Evolutionary conservation across 495 filamentous ascomycete genomes (phyloP), one percentile per base, ranked within the genome.

Genomic region (Chaetomium cochliodes): DNA sequence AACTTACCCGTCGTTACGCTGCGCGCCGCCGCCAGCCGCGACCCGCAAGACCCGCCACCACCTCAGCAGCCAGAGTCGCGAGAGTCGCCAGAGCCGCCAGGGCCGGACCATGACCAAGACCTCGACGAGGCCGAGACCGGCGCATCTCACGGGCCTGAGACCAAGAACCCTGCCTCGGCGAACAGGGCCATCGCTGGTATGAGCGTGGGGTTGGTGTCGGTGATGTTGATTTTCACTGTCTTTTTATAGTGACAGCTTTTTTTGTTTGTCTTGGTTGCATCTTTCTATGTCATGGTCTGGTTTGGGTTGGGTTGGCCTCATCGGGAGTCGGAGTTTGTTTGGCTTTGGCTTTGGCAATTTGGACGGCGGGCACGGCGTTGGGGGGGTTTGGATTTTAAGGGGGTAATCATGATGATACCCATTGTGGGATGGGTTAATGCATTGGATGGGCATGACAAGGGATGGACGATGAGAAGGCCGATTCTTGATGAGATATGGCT

Each of bases 151-250:
- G 39, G 15, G 22, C n/a, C 13, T 22, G 23, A 44, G 37, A 58
- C 55, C 37, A 30, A 23, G 37, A 78, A 77, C 58, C 74, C 79
- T 0, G 77, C 76, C 22, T 69, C 77, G 41, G 77, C 78, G 15
- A 80, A 78, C 33, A 78, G 75, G 65, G 81, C 84, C 68, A 76
- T 85, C 63, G 76, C 80, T 8, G 82, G 82, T 41, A 85, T 85
- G 83, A 75, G 79, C 42, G 74, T 76, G 1, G 81, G 79, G 2
- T 68, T 85, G 22, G 78, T 82, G 1, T 77, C 74, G 41, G 82
- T 85, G 11, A 82, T 84, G 83, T 69, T 85, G 28, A 30, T 64
- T 3, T 65, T 65, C 41, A 33, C 50, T 9, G 13, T 25, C 39
- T 56, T 65, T 37, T 53, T 42, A 26, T 65, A 28, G 49, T 33